phyloP scores from a whole-genome alignment of 2,329 filamentous ascomycete genomes.

The Aureobasidium sp. region DNA sequence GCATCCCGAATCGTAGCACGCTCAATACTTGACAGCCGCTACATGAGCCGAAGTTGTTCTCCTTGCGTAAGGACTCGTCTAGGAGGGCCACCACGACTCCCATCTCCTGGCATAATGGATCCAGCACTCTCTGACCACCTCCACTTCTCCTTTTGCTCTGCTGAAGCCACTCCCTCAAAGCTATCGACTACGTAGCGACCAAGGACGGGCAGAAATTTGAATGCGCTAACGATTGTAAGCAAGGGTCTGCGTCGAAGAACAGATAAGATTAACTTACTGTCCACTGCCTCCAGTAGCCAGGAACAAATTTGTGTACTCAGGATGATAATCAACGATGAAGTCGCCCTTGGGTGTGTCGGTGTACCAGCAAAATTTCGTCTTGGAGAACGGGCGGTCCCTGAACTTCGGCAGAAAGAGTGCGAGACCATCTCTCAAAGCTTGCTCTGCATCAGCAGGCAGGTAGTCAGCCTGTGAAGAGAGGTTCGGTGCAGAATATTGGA shows the following conservation, averaged over 20 bases:
- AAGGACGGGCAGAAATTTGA: slow-evolving; percentile 23
- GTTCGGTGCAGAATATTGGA: slow-evolving; percentile 22
- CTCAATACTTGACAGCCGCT: not conserved
- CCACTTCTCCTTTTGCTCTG: not conserved
- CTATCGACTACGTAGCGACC: slow-evolving; percentile 21
- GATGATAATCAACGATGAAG: slow-evolving; percentile 44
- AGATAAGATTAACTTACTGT: slow-evolving; percentile 29
- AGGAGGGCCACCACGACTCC: not conserved
- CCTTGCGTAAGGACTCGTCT: not conserved
- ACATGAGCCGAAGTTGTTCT: not conserved
- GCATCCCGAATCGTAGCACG: no score
- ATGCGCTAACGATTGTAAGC: slow-evolving; percentile 16
- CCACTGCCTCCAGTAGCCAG: slow-evolving; percentile 52
- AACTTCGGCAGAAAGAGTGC: not conserved
- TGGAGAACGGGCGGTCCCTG: slow-evolving; percentile 33
- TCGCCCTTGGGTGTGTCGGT: slow-evolving; percentile 47
- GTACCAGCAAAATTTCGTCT: slow-evolving; percentile 44
- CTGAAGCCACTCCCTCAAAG: not conserved
- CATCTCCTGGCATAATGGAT: not conserved
- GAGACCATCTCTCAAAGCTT: not conserved
- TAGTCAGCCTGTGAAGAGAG: not conserved
- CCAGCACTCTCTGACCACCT: not conserved
- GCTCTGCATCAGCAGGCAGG: not conserved
- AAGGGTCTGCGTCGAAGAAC: not conserved
- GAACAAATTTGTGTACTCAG: slow-evolving; percentile 40